A percentile compares a stretch with the other conserved stretches of the same genome.
phyloP scores from a whole-genome alignment of 805 yeast genomes.

The Starmerella ratchasimensis region DNA sequence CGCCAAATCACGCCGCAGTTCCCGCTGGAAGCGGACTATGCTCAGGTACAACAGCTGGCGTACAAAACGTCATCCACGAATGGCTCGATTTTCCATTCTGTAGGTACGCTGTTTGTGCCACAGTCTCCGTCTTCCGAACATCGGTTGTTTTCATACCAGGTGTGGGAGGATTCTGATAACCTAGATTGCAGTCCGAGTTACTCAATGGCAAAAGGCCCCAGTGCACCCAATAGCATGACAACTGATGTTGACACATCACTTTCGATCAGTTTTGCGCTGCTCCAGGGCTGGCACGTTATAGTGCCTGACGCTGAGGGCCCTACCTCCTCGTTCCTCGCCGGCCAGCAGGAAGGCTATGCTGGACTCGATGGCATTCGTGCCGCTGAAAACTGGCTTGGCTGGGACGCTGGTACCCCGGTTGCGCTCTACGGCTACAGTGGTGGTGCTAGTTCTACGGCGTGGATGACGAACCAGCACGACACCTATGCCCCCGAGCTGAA shows the following conservation, averaged over 20 bases:
- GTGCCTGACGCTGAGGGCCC: slow-evolving; percentile 25
- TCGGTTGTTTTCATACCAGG: slow-evolving; percentile 20
- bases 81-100: slow-evolving; percentile 8
- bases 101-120: slow-evolving; percentile 16
- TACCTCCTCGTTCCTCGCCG: slow-evolving; percentile 23
- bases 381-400: not conserved
- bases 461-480: slow-evolving; percentile 22
- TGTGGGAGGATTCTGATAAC: slow-evolving; percentile 19
- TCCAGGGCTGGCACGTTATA: slow-evolving; percentile 13
- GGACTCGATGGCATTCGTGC: slow-evolving; percentile 24
- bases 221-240: slow-evolving; percentile 5
- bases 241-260: slow-evolving; percentile 5
- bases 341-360: slow-evolving; percentile 20
- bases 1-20: slow-evolving; percentile 2
- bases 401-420: not conserved
- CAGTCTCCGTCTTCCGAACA: slow-evolving; percentile 4
- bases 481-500: slow-evolving; percentile 23
- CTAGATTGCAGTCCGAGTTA: slow-evolving; percentile 22
- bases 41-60: slow-evolving; percentile 11
- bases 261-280: slow-evolving; percentile 10
- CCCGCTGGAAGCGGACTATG: not conserved
- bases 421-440: slow-evolving; percentile 13
- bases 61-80: slow-evolving; percentile 11
- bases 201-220: slow-evolving; percentile 10
- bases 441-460: slow-evolving; percentile 20